Percentiles rank a stretch among this genome's conserved stretches.
Conservation (phyloP, 2,329 filamentous ascomycete genomes). For the Fusarium musae region DNA sequence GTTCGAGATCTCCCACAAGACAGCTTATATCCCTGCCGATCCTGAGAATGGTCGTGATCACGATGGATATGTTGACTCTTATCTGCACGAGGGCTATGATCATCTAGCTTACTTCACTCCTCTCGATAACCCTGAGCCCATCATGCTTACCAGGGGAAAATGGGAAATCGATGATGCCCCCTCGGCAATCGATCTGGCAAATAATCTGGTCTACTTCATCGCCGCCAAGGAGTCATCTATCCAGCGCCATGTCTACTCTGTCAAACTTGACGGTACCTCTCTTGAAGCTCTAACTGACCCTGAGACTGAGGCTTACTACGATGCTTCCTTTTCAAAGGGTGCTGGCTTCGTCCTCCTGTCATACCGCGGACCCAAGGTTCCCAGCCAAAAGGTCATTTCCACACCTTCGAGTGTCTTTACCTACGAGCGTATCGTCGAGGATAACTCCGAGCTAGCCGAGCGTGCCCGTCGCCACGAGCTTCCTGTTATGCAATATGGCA, state of each 20-base stretch:
- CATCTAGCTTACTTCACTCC: constrained; percentile 95
- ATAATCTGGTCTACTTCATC: constrained; percentile 91
- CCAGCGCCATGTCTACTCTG: constrained; percentile 91
- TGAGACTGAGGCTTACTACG: constrained; percentile 79
- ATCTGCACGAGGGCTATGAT: constrained; percentile 87
- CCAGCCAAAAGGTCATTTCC: constrained; percentile 90
- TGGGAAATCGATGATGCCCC: constrained; percentile 94
- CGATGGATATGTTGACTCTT: constrained; percentile 92
- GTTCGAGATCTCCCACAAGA: constrained; percentile 93
- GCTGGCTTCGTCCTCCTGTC: constrained; percentile 86
- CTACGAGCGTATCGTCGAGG: constrained; percentile 79
- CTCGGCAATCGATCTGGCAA: constrained; percentile 83
- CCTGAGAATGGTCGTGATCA: constrained; percentile 76
- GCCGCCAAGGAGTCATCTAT: constrained; percentile 88
- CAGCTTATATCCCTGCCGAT: constrained; percentile 87
- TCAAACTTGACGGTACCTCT: constrained; percentile 82
- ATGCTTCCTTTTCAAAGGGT: constrained; percentile 83
- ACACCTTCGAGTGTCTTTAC: constrained; percentile 75
- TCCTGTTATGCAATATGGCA: constrained; percentile 84
- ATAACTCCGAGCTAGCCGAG: constrained; percentile 76
- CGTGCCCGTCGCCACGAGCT: constrained; percentile 81
- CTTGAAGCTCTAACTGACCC: constrained; percentile 80
- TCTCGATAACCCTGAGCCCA: constrained; percentile 81
- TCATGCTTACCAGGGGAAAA: constrained; percentile 85
- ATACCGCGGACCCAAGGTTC: constrained; percentile 85